Percentiles rank a stretch among this genome's conserved stretches.
Conservation (phyloP, 2,329 filamentous ascomycete species). For the Colletotrichum costaricense region DNA sequence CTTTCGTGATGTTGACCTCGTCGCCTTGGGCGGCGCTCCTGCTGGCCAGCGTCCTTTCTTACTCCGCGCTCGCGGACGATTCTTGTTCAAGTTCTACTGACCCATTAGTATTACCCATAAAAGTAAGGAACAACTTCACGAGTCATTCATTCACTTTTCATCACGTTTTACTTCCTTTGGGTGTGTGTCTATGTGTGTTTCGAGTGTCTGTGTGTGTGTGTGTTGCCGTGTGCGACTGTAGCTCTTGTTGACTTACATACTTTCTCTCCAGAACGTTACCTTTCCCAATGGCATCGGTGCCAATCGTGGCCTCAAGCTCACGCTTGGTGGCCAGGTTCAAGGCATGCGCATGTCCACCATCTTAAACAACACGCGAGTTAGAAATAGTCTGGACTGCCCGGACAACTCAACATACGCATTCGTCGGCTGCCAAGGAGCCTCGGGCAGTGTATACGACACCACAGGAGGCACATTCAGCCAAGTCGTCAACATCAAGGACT, state of each 20-base stretch:
- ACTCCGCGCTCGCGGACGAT: constrained; percentile 21
- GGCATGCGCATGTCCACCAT: constrained; percentile 35
- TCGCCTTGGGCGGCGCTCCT: constrained; percentile 29
- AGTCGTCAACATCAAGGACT: constrained; percentile 26
- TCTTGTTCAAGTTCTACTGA: constrained; percentile 15
- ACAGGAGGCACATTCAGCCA: constrained; percentile 21
- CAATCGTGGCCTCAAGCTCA: constrained; percentile 33
- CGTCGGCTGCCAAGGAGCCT: constrained; percentile 32
- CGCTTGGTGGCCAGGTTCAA: constrained; percentile 33
- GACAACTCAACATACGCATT: constrained; percentile 18
- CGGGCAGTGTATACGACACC: constrained; percentile 33
- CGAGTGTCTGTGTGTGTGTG: neutral
- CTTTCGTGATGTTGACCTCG: constrained; percentile 29
- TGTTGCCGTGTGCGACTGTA: neutral
- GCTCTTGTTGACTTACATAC: constrained; percentile 10
- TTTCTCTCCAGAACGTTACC: constrained; percentile 27
- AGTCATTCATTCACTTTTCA: constrained; percentile 18
- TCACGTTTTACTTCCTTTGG: constrained; percentile 2
- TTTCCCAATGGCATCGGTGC: constrained; percentile 36
- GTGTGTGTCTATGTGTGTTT: neutral
- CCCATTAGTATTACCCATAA: constrained; percentile 33
- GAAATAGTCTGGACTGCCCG: constrained; percentile 30
- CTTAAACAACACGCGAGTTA: constrained; percentile 34
- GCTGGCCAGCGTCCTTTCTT: constrained; percentile 33
- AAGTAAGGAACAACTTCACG: constrained; percentile 20